Percentiles rank a stretch among this genome's conserved stretches.
Evolutionary conservation across 768 basidiomycete species (phyloP).

Genomic region (Lactarius sp.): DNA sequence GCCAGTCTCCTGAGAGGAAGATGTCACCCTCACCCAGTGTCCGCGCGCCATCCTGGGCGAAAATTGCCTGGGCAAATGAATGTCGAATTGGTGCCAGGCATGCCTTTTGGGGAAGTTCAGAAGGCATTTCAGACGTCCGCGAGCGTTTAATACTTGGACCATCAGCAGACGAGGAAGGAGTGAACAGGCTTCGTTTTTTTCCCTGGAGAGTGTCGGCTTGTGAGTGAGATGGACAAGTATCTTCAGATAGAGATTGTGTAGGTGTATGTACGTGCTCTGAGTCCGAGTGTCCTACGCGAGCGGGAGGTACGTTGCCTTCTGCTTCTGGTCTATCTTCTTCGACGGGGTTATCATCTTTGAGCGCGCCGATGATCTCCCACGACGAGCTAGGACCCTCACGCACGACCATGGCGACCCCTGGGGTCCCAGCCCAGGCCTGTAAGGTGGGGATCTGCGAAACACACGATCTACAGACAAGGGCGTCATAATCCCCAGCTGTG

Average conservation of each 20-base stretch:
- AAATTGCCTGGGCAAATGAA: slow-evolving; percentile 42
- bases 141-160: slow-evolving; percentile 40
- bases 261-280: not conserved
- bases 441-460: slow-evolving; percentile 52
- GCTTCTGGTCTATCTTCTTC: slow-evolving; percentile 8
- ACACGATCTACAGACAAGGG: slow-evolving; percentile 68
- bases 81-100: slow-evolving; percentile 59
- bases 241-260: not conserved
- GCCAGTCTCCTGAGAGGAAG: slow-evolving; percentile 69
- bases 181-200: slow-evolving; percentile 43
- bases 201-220: slow-evolving; percentile 17
- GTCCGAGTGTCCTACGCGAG: not conserved
- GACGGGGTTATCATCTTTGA: slow-evolving; percentile 28
- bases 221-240: not conserved
- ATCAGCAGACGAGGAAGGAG: slow-evolving; percentile 29
- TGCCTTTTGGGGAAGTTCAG: slow-evolving; percentile 26
- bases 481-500: slow-evolving; percentile 64
- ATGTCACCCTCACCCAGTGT: slow-evolving; percentile 60
- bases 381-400: slow-evolving; percentile 42
- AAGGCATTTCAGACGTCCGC: slow-evolving; percentile 40
- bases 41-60: slow-evolving; percentile 31
- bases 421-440: slow-evolving; percentile 60
- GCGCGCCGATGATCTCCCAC: slow-evolving; percentile 48
- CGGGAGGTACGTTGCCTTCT: not conserved
- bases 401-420: slow-evolving; percentile 61